Percentiles rank a stretch among this genome's conserved stretches.
Evolutionary conservation across 176 grass and related monocot species (phyloP).

Genomic region (Coix lacrymajobi): DNA sequence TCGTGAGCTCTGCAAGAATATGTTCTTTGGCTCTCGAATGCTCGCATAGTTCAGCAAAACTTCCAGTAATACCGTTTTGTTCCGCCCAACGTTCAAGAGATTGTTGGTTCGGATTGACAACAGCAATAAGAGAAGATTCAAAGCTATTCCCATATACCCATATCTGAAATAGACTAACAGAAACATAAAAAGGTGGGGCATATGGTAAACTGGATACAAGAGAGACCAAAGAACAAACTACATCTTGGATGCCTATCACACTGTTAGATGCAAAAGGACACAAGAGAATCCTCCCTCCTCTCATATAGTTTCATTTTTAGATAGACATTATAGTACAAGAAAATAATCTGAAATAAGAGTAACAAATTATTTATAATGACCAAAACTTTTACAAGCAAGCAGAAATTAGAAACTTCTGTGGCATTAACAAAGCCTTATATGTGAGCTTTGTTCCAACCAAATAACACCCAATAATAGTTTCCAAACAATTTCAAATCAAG

Average conservation of each 20-base stretch:
- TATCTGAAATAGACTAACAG: slow-evolving; percentile 61
- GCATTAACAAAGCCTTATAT: neutral
- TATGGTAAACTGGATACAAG: neutral
- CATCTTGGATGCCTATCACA: neutral
- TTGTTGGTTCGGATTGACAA: slow-evolving; percentile 78
- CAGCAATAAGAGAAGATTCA: slow-evolving; percentile 73
- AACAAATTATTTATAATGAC: neutral
- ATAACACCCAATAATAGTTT: neutral
- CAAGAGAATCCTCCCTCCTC: neutral
- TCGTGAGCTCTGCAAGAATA: slow-evolving; percentile 56
- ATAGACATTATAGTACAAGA: neutral
- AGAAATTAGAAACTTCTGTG: neutral
- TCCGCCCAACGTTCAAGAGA: slow-evolving; percentile 60
- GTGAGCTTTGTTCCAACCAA: slow-evolving; percentile 1
- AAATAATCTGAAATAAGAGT: neutral
- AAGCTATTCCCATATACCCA: slow-evolving; percentile 98
- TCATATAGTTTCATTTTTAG: neutral
- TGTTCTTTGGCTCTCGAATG: slow-evolving; percentile 63
- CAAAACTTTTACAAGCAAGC: neutral
- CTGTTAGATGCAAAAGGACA: neutral
- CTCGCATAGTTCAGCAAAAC: slow-evolving; percentile 47
- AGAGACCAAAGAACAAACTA: neutral
- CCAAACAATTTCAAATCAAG: neutral
- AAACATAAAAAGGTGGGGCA: neutral
- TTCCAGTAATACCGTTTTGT: slow-evolving; percentile 46